Evolutionary conservation across 805 yeast species (phyloP), one percentile per base, ranked within the genome.

Genomic region (Zygotorulaspora florentina): DNA sequence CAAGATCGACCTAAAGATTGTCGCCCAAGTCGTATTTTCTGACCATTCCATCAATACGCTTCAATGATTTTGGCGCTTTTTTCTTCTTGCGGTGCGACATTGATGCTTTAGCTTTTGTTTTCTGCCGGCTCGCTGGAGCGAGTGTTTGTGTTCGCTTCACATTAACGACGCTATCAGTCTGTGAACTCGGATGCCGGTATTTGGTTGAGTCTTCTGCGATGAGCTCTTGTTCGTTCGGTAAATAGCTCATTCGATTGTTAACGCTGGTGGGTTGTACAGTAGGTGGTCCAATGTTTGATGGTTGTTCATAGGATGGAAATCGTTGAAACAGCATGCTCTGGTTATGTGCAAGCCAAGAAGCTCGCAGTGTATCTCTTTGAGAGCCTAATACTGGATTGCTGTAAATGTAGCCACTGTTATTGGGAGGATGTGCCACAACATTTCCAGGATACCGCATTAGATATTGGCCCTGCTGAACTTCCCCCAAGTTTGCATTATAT

Each of bases 1-100:
- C 20, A 9, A 13, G 15, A 29, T 29, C 6, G 33, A 12, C 9
- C 15, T 13, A 29, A n/a, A n/a, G 7, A 16, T 33, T 33, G 9
- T 51, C 42, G 12, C 52, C 54, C 18, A 63, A 40, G 23, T 56
- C 50, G 42, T 63, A 58, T 31, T 60, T 62, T 29, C 52, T 52
- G 7, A 57, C 65, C 2, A 63, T 40, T 34, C 56, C 50, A 25
- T 53, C 59, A 57, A 63, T 56, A 35, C 52, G 56, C 36, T 53
- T 60, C 25, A 63, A 40, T 12, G 63, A 51, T 42, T 61, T 63
- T 3, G 67, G 67, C 3, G 45, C 31, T 43, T 51, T 58, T 33
- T 36, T 40, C 16, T 35, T 45, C 36, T 16, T 33, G 3, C 33
- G 15, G 8, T 29, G n/a, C 8, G 15, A 7, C 7, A 7, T 9